Percentiles rank a stretch among this genome's conserved stretches.
These are phyloP conservation scores for Pythium brachiatum DNA, from an alignment of 352 stramenopile genomes.

Conservation along the genomic window DNA sequence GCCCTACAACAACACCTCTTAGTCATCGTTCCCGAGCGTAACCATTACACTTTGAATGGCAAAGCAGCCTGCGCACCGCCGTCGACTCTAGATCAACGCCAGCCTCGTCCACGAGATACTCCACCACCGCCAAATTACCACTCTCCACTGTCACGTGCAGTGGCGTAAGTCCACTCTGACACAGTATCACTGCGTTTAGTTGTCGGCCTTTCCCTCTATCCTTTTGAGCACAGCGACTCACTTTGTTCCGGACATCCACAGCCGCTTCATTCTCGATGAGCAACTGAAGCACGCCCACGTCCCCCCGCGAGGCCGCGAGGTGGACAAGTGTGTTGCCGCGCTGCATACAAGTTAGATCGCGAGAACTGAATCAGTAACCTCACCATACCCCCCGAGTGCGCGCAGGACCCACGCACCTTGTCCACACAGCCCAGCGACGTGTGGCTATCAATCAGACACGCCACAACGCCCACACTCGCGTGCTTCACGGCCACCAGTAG, in stretches of 20 bases:
- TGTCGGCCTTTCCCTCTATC: no score
- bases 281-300: not conserved
- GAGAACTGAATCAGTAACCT: no score
- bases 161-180: not conserved
- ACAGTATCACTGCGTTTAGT: no score
- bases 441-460: not conserved
- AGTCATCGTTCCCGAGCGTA: no score
- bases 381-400: no score
- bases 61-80: not conserved
- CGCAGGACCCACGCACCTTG: not conserved
- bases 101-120: not conserved
- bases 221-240: not conserved
- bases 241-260: not conserved
- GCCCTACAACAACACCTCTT: no score
- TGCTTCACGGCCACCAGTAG: not conserved
- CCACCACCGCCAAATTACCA: not conserved
- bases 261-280: not conserved
- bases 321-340: not conserved
- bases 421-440: not conserved
- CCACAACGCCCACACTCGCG: not conserved
- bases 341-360: no score
- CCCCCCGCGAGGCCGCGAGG: not conserved
- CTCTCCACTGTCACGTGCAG: not conserved
- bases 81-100: not conserved
- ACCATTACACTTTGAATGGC: no score